phyloP scores from a whole-genome alignment of 352 stramenopile genomes.

The Thraustochytrium sp. region DNA sequence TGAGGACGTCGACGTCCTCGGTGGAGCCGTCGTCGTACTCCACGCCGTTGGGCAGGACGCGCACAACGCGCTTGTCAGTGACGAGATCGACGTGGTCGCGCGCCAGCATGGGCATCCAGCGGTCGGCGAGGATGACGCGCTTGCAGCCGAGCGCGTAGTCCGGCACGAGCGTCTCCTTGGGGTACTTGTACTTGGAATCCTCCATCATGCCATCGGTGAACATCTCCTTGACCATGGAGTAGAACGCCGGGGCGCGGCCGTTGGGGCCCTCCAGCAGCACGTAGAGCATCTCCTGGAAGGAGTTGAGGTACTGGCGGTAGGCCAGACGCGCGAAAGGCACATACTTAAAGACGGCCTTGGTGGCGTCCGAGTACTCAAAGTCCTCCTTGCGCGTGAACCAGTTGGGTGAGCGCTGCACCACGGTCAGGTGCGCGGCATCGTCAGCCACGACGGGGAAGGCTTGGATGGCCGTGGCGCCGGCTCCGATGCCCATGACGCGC shows the following conservation, averaged over 20 bases:
- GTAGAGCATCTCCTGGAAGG: not conserved
- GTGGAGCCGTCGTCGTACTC: not conserved
- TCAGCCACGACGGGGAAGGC: conserved; percentile 32
- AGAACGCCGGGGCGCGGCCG: not conserved
- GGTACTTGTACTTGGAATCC: not conserved
- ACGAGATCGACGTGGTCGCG: conserved; percentile 32
- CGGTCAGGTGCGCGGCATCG: conserved; percentile 8
- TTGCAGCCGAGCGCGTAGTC: conserved; percentile 31
- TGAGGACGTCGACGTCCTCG: conserved; percentile 3
- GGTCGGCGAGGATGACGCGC: not conserved
- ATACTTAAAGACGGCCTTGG: not conserved
- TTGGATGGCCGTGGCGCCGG: conserved; percentile 27
- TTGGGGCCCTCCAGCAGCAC: not conserved
- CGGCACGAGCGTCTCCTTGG: not conserved
- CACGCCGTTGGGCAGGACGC: not conserved
- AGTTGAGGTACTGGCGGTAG: not conserved
- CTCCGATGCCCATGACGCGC: conserved; percentile 38
- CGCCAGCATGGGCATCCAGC: conserved; percentile 45
- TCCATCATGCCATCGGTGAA: not conserved
- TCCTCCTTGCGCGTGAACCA: conserved; percentile 12
- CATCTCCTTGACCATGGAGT: not conserved
- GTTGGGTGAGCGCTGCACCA: conserved; percentile 28
- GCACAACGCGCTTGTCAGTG: not conserved
- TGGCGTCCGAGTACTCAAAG: not conserved
- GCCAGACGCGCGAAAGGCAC: not conserved